These are phyloP conservation scores for Penicillium nucicola DNA, from an alignment of 495 filamentous ascomycete genomes.

Conservation along the genomic window DNA sequence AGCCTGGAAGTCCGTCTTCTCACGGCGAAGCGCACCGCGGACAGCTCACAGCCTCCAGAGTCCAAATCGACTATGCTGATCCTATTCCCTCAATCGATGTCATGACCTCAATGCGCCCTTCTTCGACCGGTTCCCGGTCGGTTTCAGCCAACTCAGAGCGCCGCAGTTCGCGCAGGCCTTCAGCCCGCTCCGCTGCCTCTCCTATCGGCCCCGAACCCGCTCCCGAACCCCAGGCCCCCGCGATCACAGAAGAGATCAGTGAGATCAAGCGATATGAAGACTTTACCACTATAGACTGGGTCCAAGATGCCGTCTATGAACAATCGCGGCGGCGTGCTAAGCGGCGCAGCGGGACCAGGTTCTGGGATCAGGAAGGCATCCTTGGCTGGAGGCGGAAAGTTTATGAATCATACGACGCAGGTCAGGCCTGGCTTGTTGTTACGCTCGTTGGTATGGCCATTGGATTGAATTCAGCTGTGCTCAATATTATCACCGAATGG, in stretches of 20 bases:
- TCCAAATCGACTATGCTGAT: conserved; percentile 32
- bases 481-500: conserved; percentile 98
- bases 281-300: conserved; percentile 99
- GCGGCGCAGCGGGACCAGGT: conserved; percentile 68
- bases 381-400: conserved; percentile 80
- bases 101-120: conserved; percentile 62
- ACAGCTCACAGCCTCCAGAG: conserved; percentile 14
- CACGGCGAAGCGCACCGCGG: conserved; percentile 6
- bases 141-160: conserved; percentile 53
- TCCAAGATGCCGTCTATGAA: conserved; percentile 93
- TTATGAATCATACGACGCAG: conserved; percentile 88
- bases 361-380: conserved; percentile 68
- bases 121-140: conserved; percentile 54
- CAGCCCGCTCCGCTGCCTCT: conserved; percentile 65
- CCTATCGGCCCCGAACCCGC: conserved; percentile 50
- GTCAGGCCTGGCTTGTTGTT: conserved; percentile 97
- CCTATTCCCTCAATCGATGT: conserved; percentile 38
- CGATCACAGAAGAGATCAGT: conserved; percentile 90
- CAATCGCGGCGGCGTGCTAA: conserved; percentile 75
- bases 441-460: conserved; percentile 91
- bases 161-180: conserved; percentile 65
- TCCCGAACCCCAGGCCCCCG: conserved; percentile 45
- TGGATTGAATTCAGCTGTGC: conserved; percentile 85
- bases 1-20: background rate
- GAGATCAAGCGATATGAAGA: conserved; percentile 98